Base-by-base conservation (phyloP, 306 rosid species). In the Prunus dulcis region DNA sequence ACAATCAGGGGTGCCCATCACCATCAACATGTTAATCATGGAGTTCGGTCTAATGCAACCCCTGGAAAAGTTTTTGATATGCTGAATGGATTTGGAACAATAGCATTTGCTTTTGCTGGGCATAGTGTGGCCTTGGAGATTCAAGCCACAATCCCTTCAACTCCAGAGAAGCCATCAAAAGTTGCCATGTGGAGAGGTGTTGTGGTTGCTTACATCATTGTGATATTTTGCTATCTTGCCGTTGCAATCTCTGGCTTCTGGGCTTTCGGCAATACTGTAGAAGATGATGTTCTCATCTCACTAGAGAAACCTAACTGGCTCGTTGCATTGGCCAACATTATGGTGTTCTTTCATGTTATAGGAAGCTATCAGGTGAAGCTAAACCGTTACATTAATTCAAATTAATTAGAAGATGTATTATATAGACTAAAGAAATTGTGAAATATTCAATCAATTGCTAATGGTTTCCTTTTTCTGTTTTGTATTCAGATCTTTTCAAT, bases 141-240 rank as follows among this genome's bases (percentile, higher is more conserved):
- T 72, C 97, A 91, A 78, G 97, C 97, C 5, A 91, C 97, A 4
- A 73, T 91, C 9, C 97, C 97, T 3, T 89, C 93, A 9, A 81
- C 92, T 0, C 71, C 76, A 22, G 84, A 89, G 17, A 74, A 1
- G 3, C 88, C 93, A 9, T 91, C 97, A 1, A 89, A 84, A 32
- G 25, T 50, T 45, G 92, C 92, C 1, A 91, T 91, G 97, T 91
- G 97, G 97, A 27, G 70, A 32, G 97, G 97, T 3, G 89, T 83
- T 2, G 2, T 61, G 0, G 87, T 65, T 6, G 97, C 92, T 47
- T 91, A 91, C 68, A 1, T 19, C 10, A 45, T 91, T 2, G 97
- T 91, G 0, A 80, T 86, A 6, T 0, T n/a, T 12, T 91, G 92
- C 62, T 91, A 91, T 72, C 10, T 83, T 6, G 23, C 80, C 0